phyloP scores from a whole-genome alignment of 257 asterid genomes.

The Nicotiana undulata region DNA sequence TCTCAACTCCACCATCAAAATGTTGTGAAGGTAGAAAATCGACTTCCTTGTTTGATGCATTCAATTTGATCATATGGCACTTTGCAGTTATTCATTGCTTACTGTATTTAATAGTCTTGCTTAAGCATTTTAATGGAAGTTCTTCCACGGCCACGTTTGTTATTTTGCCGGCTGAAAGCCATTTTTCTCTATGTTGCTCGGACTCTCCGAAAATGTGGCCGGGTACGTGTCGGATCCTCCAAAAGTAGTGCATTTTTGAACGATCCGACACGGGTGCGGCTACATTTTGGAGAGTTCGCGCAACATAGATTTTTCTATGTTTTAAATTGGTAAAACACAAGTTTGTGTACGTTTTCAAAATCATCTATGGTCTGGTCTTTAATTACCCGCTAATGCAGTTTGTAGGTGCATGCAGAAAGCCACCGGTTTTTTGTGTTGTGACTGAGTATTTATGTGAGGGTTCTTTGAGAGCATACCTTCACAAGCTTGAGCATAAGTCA shows the following conservation, averaged over 20 bases:
- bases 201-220: no score
- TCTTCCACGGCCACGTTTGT: background rate
- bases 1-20: constrained; percentile 37
- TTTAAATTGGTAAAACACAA: background rate
- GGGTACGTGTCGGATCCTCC: no score
- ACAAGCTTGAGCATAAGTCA: constrained; percentile 32
- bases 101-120: background rate
- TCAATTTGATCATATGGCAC: background rate
- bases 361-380: background rate
- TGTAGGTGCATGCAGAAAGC: constrained; percentile 34
- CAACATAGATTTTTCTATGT: no score
- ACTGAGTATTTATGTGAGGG: constrained; percentile 39
- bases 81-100: background rate
- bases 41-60: background rate
- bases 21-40: constrained; percentile 25
- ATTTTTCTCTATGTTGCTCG: no score
- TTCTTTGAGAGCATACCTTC: constrained; percentile 33
- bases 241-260: no score
- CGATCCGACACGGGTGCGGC: no score
- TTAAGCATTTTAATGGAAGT: background rate
- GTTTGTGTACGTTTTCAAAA: background rate
- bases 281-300: no score
- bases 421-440: constrained; percentile 27
- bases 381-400: constrained; percentile 20
- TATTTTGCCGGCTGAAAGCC: no score